Percentiles rank a stretch among this genome's conserved stretches.
phyloP scores from a whole-genome alignment of 331 rosid genomes.

The Cucumis variabilis region DNA sequence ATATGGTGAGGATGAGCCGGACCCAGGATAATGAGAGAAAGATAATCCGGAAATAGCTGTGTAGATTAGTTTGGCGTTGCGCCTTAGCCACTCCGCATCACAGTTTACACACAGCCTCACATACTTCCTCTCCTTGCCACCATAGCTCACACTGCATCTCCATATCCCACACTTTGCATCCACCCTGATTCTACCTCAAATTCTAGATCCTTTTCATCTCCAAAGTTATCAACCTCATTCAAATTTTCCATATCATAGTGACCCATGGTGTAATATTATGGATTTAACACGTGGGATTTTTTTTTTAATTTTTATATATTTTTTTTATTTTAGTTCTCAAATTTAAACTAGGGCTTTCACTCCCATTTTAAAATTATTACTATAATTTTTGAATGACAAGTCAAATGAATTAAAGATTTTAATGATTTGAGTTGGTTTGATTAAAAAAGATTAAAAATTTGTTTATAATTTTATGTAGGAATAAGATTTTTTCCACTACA shows the following conservation, averaged over 20 bases:
- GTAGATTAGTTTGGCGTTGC: not conserved
- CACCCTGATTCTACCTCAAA: constrained; percentile 25
- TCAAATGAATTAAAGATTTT: too few relatives aligned
- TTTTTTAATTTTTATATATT: too few relatives aligned
- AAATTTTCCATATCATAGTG: not conserved
- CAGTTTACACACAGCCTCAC: not conserved
- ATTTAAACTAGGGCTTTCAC: too few relatives aligned
- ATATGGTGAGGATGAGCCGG: not conserved
- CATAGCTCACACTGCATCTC: constrained; percentile 50
- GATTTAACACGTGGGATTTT: too few relatives aligned
- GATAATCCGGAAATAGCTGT: not conserved
- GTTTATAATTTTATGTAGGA: too few relatives aligned
- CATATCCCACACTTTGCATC: constrained; percentile 45
- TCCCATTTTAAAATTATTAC: too few relatives aligned
- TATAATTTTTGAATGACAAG: too few relatives aligned
- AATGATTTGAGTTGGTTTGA: too few relatives aligned
- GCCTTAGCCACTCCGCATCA: constrained; percentile 15
- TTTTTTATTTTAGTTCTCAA: too few relatives aligned
- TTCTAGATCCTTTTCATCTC: constrained; percentile 34
- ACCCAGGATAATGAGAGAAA: constrained; percentile 10
- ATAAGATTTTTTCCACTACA: too few relatives aligned
- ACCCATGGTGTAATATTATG: too few relatives aligned
- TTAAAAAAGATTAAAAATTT: too few relatives aligned
- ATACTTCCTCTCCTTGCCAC: not conserved
- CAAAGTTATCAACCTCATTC: constrained; percentile 36